These are phyloP conservation scores for Calonectria hongkongensis DNA, from an alignment of 2,329 filamentous ascomycete species.

Conservation along the genomic window DNA sequence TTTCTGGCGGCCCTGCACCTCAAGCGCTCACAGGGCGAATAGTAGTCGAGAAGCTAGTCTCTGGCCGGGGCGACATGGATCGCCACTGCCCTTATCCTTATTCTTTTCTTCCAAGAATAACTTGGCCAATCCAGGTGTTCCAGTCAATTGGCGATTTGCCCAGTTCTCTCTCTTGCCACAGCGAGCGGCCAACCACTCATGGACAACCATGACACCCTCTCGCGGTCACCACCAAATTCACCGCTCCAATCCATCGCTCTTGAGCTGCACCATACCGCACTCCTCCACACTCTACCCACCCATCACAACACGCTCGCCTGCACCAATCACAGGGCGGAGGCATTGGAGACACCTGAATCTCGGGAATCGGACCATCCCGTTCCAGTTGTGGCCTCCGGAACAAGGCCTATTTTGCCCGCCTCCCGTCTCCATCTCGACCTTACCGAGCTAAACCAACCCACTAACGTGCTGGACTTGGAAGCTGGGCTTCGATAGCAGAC, in stretches of 20 bases:
- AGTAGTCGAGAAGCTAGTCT: conserved; percentile 3
- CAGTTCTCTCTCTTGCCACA: conserved; percentile 15
- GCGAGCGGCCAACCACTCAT: conserved; percentile 17
- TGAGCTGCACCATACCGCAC: conserved; percentile 5
- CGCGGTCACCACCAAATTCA: conserved; percentile 1
- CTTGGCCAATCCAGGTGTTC: conserved; percentile 14
- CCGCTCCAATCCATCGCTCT: not conserved
- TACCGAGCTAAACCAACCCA: conserved; percentile 9
- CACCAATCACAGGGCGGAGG: conserved; percentile 30
- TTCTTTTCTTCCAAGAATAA: conserved; percentile 38
- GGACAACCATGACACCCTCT: not conserved
- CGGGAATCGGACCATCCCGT: conserved; percentile 52
- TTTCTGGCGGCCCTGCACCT: conserved; percentile 24
- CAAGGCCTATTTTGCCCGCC: conserved; percentile 40
- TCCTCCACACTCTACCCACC: conserved; percentile 2
- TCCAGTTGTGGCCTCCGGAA: conserved; percentile 45
- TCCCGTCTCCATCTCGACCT: conserved; percentile 24
- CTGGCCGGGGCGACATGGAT: conserved; percentile 27
- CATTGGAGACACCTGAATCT: conserved; percentile 47
- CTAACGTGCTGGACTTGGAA: conserved; percentile 20
- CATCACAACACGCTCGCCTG: conserved; percentile 17
- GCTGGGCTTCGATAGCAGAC: conserved; percentile 24
- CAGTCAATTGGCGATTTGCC: conserved; percentile 2
- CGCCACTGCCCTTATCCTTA: conserved; percentile 31
- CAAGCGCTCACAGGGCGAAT: conserved; percentile 33